phyloP scores from a whole-genome alignment of 176 grass and related monocot species.

The barley (Hordeum vulgare) region DNA sequence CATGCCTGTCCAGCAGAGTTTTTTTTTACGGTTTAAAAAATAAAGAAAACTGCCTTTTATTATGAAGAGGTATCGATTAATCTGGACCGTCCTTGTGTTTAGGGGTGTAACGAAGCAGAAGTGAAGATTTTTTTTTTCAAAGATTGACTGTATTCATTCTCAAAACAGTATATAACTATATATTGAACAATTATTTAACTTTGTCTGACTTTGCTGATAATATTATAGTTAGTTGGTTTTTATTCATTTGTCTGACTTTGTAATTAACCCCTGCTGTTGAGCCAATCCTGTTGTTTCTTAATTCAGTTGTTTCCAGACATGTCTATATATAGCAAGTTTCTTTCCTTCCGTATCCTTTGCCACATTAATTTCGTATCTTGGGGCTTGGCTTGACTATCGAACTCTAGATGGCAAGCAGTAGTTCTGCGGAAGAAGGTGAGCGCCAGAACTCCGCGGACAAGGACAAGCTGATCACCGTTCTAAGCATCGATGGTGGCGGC shows the following conservation, averaged over 20 bases:
- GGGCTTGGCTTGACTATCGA: background rate
- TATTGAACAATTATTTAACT: no score
- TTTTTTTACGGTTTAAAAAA: no score
- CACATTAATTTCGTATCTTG: background rate
- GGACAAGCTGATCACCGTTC: slow-evolving; percentile 45
- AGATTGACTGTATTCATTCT: no score
- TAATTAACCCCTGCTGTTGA: background rate
- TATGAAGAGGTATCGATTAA: no score
- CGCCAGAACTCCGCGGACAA: slow-evolving; percentile 11
- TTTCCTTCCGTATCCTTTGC: background rate
- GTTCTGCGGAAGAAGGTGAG: slow-evolving; percentile 4
- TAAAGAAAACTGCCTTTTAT: no score
- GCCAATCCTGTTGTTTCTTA: background rate
- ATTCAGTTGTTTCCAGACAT: slow-evolving; percentile 6
- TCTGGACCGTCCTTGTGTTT: no score
- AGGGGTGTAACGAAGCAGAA: no score
- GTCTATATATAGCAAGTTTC: slow-evolving; percentile 17
- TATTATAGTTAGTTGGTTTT: slow-evolving; percentile 6
- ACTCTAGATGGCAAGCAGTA: slow-evolving; percentile 13
- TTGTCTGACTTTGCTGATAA: no score
- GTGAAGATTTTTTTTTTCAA: no score
- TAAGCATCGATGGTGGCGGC: slow-evolving; percentile 78
- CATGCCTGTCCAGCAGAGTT: no score
- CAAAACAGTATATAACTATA: no score
- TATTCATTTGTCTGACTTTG: background rate